Evolutionary conservation across 192 early-diverging fungal species (phyloP).

Genomic region (Spizellomyces punctatus): DNA sequence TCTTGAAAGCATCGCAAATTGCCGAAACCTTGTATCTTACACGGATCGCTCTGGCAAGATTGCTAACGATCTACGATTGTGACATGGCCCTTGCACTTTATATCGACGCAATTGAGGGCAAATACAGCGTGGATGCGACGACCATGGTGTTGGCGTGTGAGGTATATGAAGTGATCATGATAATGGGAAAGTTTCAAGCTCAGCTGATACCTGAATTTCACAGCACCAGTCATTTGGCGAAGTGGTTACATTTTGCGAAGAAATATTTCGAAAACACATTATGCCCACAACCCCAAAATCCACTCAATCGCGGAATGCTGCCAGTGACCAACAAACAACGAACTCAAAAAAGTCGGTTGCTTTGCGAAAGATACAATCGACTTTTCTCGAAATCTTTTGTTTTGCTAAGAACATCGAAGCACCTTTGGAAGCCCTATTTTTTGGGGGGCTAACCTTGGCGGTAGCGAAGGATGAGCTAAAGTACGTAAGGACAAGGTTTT

Average conservation of each 20-base stretch:
- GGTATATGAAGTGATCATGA: not conserved
- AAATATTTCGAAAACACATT: no score
- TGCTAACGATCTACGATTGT: slow-evolving; percentile 8
- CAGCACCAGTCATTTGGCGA: no score
- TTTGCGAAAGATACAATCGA: slow-evolving; percentile 3
- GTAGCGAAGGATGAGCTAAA: slow-evolving; percentile 3
- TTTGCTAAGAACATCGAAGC: slow-evolving; percentile 11
- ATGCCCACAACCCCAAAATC: no score
- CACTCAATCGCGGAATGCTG: no score
- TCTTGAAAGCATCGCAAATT: slow-evolving; percentile 15
- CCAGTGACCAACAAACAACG: no score
- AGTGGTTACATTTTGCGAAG: no score
- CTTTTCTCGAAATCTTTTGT: slow-evolving; percentile 4
- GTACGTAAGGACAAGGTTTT: slow-evolving; percentile 1
- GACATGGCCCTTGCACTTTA: slow-evolving; percentile 10
- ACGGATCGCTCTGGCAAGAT: slow-evolving; percentile 15
- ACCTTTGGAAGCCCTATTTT: not conserved
- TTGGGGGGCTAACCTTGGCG: not conserved
- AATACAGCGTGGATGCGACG: not conserved
- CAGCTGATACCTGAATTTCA: not conserved
- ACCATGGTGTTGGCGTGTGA: not conserved
- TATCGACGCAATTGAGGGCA: slow-evolving; percentile 11
- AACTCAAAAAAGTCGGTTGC: no score
- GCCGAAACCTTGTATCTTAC: slow-evolving; percentile 14
- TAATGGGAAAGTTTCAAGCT: not conserved